Base-by-base conservation (phyloP, 805 yeast species). In the Suhomyces sp. region DNA sequence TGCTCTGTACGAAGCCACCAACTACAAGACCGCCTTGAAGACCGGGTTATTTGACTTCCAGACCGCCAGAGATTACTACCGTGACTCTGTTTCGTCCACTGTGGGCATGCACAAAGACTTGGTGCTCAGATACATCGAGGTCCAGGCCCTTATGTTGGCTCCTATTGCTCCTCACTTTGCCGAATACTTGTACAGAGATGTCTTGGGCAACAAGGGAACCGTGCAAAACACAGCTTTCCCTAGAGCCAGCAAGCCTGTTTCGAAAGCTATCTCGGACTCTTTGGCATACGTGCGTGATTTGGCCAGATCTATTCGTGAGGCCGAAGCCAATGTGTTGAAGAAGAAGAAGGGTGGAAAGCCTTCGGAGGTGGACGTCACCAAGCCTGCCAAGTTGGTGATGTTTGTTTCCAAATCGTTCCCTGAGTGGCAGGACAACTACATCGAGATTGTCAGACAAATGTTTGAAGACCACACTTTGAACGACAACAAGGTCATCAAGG, bases 161-260 rank as follows among this genome's bases (percentile, higher is more conserved):
- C 99, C 99, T 57, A 78, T 94, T 62, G 96, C 98, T 44, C 98
- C 99, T 47, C 99, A 94, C 72, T 91, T 93, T 70, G 85, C 94
- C 59, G 99, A 94, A 62, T 90, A 84, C 74, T 77, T 93, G 53
- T 90, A 89, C 82, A 83, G 87, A 67, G 98, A 93, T 60, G 78
- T 91, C 44, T 77, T 94, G 58, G 84, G 85, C 44, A 80, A 87
- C 60, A 68, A 73, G 46, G 79, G 78, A 3, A 79, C 96, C 45
- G 85, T 90, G 44, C 96, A 92, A 70, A 76, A 74, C 57, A 88
- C 93, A 23, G 65, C 58, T 54, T 94, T 93, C 87, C 98, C 99
- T 59, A 78, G 84, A 67, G 84, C 87, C n/a, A 65, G 80, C 17
- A 77, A 79, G 59, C 87, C 90, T 41, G 80, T 87, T 55, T 86